These are phyloP conservation scores for Penicillium sp. DNA, from an alignment of 2,329 filamentous ascomycete species.

Conservation along the genomic window DNA sequence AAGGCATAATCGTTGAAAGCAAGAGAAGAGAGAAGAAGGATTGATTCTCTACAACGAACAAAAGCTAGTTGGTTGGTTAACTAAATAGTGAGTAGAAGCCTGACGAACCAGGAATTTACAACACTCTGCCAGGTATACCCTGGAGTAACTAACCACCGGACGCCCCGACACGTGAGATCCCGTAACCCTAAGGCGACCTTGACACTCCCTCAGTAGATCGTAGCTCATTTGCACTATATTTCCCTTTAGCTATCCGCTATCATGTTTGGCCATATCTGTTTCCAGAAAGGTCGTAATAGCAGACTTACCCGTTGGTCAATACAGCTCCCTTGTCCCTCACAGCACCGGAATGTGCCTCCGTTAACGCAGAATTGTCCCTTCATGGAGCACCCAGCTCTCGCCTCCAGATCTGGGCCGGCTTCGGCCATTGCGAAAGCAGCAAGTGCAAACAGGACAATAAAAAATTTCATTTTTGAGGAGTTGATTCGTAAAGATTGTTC, in stretches of 20 bases:
- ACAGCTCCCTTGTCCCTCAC: not conserved
- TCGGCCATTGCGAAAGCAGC: slow-evolving; percentile 7
- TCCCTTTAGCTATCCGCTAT: not conserved
- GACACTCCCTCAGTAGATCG: not conserved
- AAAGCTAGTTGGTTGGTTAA: too few relatives aligned
- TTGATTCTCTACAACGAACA: too few relatives aligned
- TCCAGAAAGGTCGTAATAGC: too few relatives aligned
- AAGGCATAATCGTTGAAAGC: too few relatives aligned
- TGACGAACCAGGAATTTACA: too few relatives aligned
- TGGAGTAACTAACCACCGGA: too few relatives aligned
- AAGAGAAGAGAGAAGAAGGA: too few relatives aligned
- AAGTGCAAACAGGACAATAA: slow-evolving; percentile 1
- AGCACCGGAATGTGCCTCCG: slow-evolving; percentile 13
- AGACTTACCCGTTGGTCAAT: not conserved
- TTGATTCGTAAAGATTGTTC: too few relatives aligned
- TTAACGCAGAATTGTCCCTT: slow-evolving; percentile 11
- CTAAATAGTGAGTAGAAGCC: too few relatives aligned
- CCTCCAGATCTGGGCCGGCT: slow-evolving; percentile 45
- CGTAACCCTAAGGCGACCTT: not conserved
- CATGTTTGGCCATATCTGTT: not conserved
- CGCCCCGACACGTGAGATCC: too few relatives aligned
- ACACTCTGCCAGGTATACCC: too few relatives aligned
- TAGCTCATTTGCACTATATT: not conserved
- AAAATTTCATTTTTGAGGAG: slow-evolving; percentile 2
- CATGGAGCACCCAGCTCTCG: slow-evolving; percentile 9